These are phyloP conservation scores for Neonothopanus nambi DNA, from an alignment of 1,284 basidiomycete genomes.

Conservation along the genomic window DNA sequence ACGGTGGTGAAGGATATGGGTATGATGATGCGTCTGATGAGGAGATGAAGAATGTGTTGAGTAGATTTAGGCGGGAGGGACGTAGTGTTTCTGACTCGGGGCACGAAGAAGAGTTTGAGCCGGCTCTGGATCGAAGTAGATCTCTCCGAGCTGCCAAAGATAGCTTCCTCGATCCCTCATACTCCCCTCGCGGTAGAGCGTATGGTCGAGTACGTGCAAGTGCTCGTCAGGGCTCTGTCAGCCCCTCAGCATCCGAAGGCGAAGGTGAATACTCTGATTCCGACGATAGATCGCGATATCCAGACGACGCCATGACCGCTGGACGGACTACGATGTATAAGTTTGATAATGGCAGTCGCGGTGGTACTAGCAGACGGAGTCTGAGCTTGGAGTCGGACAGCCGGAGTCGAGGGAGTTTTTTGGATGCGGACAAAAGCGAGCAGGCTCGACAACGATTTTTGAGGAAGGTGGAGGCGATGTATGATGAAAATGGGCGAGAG, in stretches of 20 bases:
- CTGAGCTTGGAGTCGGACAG: constrained; percentile 7
- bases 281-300: constrained; percentile 12
- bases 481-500: constrained; percentile 38
- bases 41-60: constrained; percentile 10
- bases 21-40: constrained; percentile 1
- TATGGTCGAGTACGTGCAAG: neutral
- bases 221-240: neutral
- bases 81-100: constrained; percentile 5
- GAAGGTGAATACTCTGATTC: neutral
- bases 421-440: constrained; percentile 55
- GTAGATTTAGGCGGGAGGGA: neutral
- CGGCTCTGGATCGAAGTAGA: constrained; percentile 5
- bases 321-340: constrained; percentile 7
- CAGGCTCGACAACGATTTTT: constrained; percentile 49
- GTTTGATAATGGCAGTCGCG: constrained; percentile 1
- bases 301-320: constrained; percentile 4
- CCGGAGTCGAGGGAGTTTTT: constrained; percentile 47
- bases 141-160: constrained; percentile 9
- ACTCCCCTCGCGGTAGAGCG: neutral
- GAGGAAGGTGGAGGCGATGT: constrained; percentile 51
- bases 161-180: neutral
- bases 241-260: constrained; percentile 4
- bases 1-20: constrained; percentile 2
- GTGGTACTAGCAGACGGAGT: neutral
- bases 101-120: neutral